Base-by-base conservation (phyloP, 192 early-diverging fungal genomes). In the Piromyces sp. region DNA sequence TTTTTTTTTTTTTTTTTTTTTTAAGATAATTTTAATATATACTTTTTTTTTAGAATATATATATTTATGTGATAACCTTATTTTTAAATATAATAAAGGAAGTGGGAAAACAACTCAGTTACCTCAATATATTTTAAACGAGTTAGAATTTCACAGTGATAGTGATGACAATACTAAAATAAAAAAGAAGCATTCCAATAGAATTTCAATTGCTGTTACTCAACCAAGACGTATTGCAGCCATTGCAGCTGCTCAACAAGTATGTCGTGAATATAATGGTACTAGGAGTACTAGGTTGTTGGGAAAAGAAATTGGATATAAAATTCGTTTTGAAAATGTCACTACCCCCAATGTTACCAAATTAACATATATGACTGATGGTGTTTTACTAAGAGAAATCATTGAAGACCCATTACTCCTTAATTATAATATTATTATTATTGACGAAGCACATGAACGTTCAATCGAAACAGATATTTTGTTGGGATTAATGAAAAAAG, bases 361-460 rank as follows among this genome's bases (percentile, higher is more conserved):
- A 80, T 26, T 90, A 14, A n/a, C 84, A 17, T 92, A 87, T 83
- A 83, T 91, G 81, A 92, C 91, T 13, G 91, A 92, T 83, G 91
- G 89, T 0, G 84, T 88, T 16, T 84, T 92, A 13, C 82, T 92
- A 29, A 84, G 86, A 31, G 81, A 82, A 79, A 79, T 80, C 11
- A 42, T 79, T 36, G 29, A 83, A 5, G 88, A 88, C 80, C 83
- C 85, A 0, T 9, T 58, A n/a, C 33, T 90, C 0, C 51, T 78
- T 11, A 82, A 80, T 42, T 89, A 87, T 40, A 84, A 88, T 40
- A 40, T 87, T 30, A 85, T 91, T 16, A 83, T 92, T 28, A 51
- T 90, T 12, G 91, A 91, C 80, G 78, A 82, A 58, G 90, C 91
- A 0, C 91, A 92, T 82, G 91, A 92, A 82, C 85, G 91, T n/a